These are phyloP conservation scores for Volvox reticuliferus DNA, from an alignment of 139 green algal species.

Conservation along the genomic window DNA sequence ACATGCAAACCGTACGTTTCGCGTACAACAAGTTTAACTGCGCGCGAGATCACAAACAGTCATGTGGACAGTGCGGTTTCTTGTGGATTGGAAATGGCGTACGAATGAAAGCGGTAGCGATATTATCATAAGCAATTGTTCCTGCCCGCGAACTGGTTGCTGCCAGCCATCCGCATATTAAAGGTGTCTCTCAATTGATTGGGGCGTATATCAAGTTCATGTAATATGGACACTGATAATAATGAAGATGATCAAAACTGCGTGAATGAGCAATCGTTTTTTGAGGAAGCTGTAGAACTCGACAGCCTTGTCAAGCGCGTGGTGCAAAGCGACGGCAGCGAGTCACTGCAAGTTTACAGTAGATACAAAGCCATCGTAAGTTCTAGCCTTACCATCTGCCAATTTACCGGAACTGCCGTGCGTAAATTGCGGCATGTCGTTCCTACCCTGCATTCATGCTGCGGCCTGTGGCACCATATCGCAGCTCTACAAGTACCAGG, in stretches of 20 bases:
- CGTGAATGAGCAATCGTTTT: constrained; percentile 23
- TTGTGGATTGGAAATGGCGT: no score
- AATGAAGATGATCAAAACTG: constrained; percentile 27
- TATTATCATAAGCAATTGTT: no score
- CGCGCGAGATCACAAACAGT: no score
- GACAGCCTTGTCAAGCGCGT: constrained; percentile 57
- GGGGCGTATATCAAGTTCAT: background rate
- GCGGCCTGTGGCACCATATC: background rate
- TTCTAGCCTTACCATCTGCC: background rate
- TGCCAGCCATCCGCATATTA: no score
- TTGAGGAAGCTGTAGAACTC: constrained; percentile 68
- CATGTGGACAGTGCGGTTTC: no score
- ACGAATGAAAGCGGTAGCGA: no score
- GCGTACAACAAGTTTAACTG: no score
- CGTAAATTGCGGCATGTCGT: background rate
- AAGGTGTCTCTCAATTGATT: no score
- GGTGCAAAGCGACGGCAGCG: constrained; percentile 38
- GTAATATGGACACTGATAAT: constrained; percentile 7
- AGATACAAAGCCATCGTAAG: constrained; percentile 75
- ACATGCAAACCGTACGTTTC: no score
- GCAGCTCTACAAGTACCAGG: constrained; percentile 94
- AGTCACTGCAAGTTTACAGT: constrained; percentile 45
- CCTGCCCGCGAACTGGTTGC: no score
- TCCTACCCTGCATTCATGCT: background rate
- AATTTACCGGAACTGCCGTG: background rate